These are phyloP conservation scores for Artemisia tridentata DNA, from an alignment of 129 eudicot species.

Conservation along the genomic window DNA sequence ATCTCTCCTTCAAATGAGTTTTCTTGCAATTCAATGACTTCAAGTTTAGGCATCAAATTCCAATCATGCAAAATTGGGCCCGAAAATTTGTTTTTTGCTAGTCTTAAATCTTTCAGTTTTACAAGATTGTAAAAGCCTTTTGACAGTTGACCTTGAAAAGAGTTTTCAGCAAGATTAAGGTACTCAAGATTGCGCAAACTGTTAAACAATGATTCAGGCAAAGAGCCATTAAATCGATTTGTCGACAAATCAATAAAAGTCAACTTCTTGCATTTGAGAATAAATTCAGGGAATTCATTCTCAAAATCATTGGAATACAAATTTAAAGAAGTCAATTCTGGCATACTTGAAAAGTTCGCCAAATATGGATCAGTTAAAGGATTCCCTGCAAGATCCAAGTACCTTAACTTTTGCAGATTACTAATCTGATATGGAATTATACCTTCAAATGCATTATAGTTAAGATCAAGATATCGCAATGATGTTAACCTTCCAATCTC, in stretches of 20 bases:
- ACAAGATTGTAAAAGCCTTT: conserved; percentile 36
- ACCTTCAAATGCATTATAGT: no score
- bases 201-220: conserved; percentile 53
- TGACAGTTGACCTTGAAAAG: conserved; percentile 49
- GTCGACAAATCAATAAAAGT: conserved; percentile 62
- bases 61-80: conserved; percentile 45
- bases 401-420: conserved; percentile 44
- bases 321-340: conserved; percentile 48
- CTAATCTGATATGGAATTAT: conserved; percentile 56
- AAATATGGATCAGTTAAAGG: conserved; percentile 48
- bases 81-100: conserved; percentile 36
- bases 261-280: conserved; percentile 44
- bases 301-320: conserved; percentile 39
- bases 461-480: conserved; percentile 29
- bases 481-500: conserved; percentile 47
- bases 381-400: conserved; percentile 62
- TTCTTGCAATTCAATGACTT: conserved; percentile 35
- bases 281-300: conserved; percentile 52
- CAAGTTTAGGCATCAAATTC: conserved; percentile 33
- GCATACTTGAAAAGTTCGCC: conserved; percentile 48
- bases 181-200: conserved; percentile 49
- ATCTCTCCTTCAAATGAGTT: conserved; percentile 48
- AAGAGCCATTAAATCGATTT: conserved; percentile 45
- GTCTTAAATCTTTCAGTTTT: conserved; percentile 40
- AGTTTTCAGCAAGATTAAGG: conserved; percentile 52